Evolutionary conservation across 2,329 filamentous ascomycete genomes (phyloP).

Genomic region (Elsinoe arachidis): DNA sequence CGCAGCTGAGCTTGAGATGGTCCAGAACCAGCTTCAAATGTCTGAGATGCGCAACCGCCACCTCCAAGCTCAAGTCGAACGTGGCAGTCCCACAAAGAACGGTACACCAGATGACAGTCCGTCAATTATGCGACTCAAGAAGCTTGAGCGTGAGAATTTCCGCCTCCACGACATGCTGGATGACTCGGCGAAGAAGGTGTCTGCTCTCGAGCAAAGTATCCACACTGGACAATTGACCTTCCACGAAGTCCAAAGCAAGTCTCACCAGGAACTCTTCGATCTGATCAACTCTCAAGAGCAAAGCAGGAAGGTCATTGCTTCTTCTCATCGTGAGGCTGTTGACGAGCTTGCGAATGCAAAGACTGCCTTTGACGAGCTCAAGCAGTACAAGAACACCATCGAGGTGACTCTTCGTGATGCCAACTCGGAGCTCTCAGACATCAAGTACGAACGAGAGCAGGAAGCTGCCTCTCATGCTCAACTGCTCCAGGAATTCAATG

Average conservation of each 20-base stretch:
- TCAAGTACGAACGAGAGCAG: constrained; percentile 70
- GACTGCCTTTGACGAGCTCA: constrained; percentile 75
- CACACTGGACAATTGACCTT: constrained; percentile 79
- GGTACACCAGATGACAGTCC: constrained; percentile 64
- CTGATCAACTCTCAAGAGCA: constrained; percentile 90
- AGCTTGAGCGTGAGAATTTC: constrained; percentile 85
- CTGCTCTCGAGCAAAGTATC: constrained; percentile 76
- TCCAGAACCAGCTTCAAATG: constrained; percentile 90
- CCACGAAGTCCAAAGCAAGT: constrained; percentile 84
- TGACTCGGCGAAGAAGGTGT: constrained; percentile 87
- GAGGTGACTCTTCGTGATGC: constrained; percentile 84
- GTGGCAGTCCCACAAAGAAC: constrained; percentile 54
- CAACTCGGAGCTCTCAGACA: constrained; percentile 73
- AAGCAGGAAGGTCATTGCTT: constrained; percentile 69
- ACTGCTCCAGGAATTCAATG: constrained; percentile 82
- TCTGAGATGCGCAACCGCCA: constrained; percentile 93
- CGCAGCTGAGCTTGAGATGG: constrained; percentile 79
- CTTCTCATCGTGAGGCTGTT: constrained; percentile 77
- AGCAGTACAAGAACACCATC: constrained; percentile 66
- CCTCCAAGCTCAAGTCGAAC: constrained; percentile 76
- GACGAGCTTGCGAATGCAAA: constrained; percentile 81
- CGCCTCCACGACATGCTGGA: constrained; percentile 90
- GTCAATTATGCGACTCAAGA: constrained; percentile 71
- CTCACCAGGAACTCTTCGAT: constrained; percentile 88
- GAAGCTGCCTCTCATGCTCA: constrained; percentile 82